Evolutionary conservation across 2,329 filamentous ascomycete species (phyloP).

Genomic region (Ceratocystis smalleyi): DNA sequence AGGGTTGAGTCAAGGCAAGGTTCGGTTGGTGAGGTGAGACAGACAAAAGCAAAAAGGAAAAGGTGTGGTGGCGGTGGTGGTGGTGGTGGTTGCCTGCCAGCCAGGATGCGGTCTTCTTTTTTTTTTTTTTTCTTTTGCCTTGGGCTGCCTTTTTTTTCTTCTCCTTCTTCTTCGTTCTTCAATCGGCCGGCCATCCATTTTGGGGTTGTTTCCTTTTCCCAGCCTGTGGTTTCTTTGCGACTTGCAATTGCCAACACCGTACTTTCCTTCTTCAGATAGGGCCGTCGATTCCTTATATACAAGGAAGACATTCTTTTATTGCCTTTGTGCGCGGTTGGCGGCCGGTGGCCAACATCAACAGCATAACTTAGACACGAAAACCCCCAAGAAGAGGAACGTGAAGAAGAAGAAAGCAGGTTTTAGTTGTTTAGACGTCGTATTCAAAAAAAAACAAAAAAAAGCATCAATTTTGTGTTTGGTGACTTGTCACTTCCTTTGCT

Average conservation of each 20-base stretch:
- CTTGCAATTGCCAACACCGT: background rate
- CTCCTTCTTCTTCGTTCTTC: background rate
- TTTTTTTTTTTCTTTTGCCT: background rate
- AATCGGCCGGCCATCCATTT: background rate
- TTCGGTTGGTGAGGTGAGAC: background rate
- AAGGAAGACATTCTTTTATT: no score
- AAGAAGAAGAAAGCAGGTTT: conserved; percentile 12
- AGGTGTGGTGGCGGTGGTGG: background rate
- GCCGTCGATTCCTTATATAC: background rate
- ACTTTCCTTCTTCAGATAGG: background rate
- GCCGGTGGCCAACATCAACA: background rate
- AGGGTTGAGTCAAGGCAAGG: no score
- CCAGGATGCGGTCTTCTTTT: background rate
- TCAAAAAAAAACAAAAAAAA: background rate
- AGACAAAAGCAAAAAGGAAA: no score
- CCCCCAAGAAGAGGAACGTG: background rate
- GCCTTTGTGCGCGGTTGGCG: no score
- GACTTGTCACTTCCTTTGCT: background rate
- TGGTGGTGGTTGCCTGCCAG: background rate
- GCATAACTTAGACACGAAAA: background rate
- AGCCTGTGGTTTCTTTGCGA: background rate
- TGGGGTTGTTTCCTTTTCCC: background rate
- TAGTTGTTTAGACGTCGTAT: conserved; percentile 13
- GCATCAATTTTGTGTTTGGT: background rate
- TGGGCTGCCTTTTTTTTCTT: background rate